Evolutionary conservation across 306 rosid species (phyloP), one percentile per base, ranked within the genome.

Genomic region (Quercus gilva): DNA sequence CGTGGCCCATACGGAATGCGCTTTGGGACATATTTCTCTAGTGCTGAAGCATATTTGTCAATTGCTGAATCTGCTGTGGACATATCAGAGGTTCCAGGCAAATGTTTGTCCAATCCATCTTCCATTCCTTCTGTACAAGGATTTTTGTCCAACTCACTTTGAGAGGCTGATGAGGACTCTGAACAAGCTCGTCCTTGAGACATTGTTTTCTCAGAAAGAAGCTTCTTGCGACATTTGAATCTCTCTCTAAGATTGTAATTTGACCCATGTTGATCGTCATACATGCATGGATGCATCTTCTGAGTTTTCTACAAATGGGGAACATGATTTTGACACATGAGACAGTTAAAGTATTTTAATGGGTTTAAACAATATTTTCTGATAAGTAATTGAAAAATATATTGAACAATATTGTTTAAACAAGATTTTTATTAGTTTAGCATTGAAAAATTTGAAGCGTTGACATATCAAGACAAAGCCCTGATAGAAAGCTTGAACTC

Each of bases 281-380:
- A 95, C 87, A 90, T 73, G 88, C 77, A 74, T 74, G 97, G 97
- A 76, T 90, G 93, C 95, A 90, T 90, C 88, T 80, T 88, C 83
- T 84, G 89, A 77, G 29, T 85, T 91, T 90, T 82, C 87, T 90
- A 89, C 33, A 59, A 58, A 58, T 58, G 64, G 64, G 64, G 45
- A 25, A 21, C 15, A 21, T 14, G 26, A 23, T 59, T 23, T 59
- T 1, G 15, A 59, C 35, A 60, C 31, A 59, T 4, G 57, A 19
- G 19, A 60, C 17, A 13, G 20, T 58, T 26, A 17, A 13, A 73
- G 28, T 76, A 33, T 19, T 33, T 33, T 60, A 17, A 20, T 7
- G 43, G 19, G 73, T 74, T 55, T 23, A 6, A 73, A 29, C 65
- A 73, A 65, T 13, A 74, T 74, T 33, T 21, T 49, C 53, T 49